These are phyloP conservation scores for Takashimella koratensis DNA, from an alignment of 1,284 basidiomycete species.

Conservation along the genomic window DNA sequence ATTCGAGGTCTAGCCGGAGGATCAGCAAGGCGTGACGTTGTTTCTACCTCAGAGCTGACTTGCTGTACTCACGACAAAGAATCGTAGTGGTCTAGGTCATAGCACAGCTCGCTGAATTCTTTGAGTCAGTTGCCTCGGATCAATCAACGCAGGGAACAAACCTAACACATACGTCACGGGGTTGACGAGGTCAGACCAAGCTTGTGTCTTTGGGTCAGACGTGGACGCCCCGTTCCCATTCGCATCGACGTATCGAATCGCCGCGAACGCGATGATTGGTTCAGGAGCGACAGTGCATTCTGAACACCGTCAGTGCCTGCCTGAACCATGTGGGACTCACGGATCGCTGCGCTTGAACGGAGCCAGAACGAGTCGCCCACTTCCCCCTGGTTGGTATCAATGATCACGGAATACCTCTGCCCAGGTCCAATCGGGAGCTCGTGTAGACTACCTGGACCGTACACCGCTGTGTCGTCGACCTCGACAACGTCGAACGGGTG, in stretches of 20 bases:
- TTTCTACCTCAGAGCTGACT: too few species aligned
- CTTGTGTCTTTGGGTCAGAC: not conserved
- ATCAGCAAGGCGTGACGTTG: too few species aligned
- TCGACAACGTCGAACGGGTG: slow-evolving; percentile 33
- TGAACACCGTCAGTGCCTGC: too few species aligned
- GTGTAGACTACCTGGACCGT: too few species aligned
- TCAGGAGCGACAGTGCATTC: not conserved
- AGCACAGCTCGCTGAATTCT: too few species aligned
- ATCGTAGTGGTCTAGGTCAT: too few species aligned
- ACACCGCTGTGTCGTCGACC: slow-evolving; percentile 25
- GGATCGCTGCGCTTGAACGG: slow-evolving; percentile 27
- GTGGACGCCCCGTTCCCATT: not conserved
- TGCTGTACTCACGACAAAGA: too few species aligned
- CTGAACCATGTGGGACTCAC: too few species aligned
- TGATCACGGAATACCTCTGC: slow-evolving; percentile 40
- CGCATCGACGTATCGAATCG: slow-evolving; percentile 6
- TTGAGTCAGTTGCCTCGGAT: too few species aligned
- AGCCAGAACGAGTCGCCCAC: slow-evolving; percentile 36
- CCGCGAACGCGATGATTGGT: not conserved
- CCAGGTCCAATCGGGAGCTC: slow-evolving; percentile 26
- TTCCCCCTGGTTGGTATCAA: slow-evolving; percentile 31
- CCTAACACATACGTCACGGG: too few species aligned
- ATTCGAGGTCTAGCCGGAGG: too few species aligned
- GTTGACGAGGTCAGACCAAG: slow-evolving; percentile 1
- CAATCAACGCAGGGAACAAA: too few species aligned